These are phyloP conservation scores for Viola odorata DNA, from an alignment of 345 rosid genomes.

Conservation along the genomic window DNA sequence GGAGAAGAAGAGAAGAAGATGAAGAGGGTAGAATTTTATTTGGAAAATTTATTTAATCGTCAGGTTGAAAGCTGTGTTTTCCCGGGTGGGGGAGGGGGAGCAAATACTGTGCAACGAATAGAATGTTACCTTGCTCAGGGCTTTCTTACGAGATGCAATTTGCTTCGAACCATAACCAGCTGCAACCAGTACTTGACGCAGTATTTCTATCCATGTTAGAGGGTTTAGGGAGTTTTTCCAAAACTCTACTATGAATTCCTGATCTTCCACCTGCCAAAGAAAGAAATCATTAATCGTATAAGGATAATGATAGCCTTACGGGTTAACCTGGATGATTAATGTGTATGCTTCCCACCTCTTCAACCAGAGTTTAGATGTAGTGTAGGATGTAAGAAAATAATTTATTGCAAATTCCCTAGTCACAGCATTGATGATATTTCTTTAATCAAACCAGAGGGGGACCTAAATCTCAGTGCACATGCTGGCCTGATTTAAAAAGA, in stretches of 20 bases:
- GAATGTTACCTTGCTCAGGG: constrained; percentile 57
- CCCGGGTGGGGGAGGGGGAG: no score
- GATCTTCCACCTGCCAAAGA: constrained; percentile 61
- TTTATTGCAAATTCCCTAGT: no score
- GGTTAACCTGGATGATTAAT: no score
- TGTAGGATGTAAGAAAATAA: background rate
- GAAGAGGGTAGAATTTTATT: no score
- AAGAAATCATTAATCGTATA: constrained; percentile 13
- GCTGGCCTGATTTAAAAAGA: no score
- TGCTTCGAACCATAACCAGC: constrained; percentile 88
- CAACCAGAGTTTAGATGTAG: background rate
- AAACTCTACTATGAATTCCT: constrained; percentile 50
- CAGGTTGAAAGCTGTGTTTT: no score
- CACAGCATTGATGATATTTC: no score
- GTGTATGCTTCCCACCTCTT: no score
- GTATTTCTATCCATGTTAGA: constrained; percentile 85
- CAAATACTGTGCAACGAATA: background rate
- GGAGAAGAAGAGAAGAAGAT: no score
- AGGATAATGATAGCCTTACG: background rate
- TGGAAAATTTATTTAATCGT: no score
- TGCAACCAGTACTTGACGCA: constrained; percentile 75
- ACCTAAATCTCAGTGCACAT: no score
- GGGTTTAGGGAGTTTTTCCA: constrained; percentile 88
- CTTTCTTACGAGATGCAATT: constrained; percentile 42
- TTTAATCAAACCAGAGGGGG: no score